Evolutionary conservation across 208 protist species (phyloP).

Genomic region (Wallacemonas collosoma): DNA sequence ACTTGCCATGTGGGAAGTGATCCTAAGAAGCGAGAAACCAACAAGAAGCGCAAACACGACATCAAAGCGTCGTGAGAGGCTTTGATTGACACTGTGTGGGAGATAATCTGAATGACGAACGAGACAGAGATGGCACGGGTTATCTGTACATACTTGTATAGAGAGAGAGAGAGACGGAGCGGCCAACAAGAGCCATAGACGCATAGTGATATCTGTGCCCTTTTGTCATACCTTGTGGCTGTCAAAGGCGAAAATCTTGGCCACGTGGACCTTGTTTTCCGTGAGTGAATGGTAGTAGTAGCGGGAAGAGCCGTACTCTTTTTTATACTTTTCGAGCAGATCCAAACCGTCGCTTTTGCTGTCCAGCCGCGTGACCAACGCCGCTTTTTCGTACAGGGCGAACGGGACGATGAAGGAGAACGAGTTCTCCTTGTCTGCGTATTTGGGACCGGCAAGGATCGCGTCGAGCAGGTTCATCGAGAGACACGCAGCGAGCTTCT

Average conservation of each 20-base stretch:
- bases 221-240: no score
- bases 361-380: slow-evolving; percentile 25
- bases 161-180: slow-evolving; percentile 4
- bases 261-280: slow-evolving; percentile 39
- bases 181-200: no score
- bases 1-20: no score
- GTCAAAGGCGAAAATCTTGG: slow-evolving; percentile 13
- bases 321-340: slow-evolving; percentile 34
- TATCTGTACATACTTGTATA: not conserved
- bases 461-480: slow-evolving; percentile 26
- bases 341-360: slow-evolving; percentile 7
- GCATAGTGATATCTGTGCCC: no score
- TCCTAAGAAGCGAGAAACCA: no score
- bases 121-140: no score
- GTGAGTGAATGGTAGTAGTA: slow-evolving; percentile 43
- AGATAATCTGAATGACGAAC: no score
- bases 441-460: slow-evolving; percentile 31
- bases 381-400: slow-evolving; percentile 40
- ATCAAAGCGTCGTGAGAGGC: no score
- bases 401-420: slow-evolving; percentile 47
- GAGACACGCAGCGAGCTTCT: slow-evolving; percentile 9
- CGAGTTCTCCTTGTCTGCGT: slow-evolving; percentile 42
- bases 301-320: slow-evolving; percentile 41
- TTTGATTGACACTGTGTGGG: no score
- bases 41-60: no score